Conservation (phyloP, 768 basidiomycete species). For the Psilocybe cyanescens region DNA sequence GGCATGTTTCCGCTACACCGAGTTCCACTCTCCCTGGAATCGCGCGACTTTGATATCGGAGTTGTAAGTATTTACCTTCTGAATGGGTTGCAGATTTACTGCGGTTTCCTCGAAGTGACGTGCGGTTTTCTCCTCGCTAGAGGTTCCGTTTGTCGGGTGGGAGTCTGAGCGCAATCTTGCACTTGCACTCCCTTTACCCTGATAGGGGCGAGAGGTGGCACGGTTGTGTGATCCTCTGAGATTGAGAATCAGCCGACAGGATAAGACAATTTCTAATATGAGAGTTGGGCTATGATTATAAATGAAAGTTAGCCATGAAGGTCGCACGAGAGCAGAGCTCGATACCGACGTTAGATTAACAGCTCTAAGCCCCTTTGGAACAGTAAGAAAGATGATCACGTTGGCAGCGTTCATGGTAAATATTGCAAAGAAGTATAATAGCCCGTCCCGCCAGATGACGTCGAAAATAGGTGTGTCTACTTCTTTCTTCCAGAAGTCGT, state of each 20-base stretch:
- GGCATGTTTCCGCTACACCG: neutral
- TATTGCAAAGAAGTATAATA: constrained; percentile 29
- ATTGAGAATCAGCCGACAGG: constrained; percentile 8
- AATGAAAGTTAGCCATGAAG: neutral
- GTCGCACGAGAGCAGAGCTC: neutral
- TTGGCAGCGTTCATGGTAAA: constrained; percentile 29
- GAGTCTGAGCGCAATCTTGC: neutral
- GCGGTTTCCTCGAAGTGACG: neutral
- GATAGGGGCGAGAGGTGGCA: neutral
- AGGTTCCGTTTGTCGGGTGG: neutral
- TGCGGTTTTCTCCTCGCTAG: neutral
- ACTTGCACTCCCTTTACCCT: neutral
- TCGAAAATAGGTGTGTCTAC: constrained; percentile 13
- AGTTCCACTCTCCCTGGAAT: neutral
- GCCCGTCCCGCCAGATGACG: constrained; percentile 23
- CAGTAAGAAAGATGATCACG: constrained; percentile 25
- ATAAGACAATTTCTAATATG: constrained; percentile 5
- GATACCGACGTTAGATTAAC: constrained; percentile 26
- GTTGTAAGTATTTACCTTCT: neutral
- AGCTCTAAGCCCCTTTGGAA: constrained; percentile 16
- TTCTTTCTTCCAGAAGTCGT: constrained; percentile 14
- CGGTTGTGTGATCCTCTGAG: constrained; percentile 5
- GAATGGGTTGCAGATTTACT: neutral
- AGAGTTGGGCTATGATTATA: neutral
- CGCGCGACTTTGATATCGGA: neutral